Evolutionary conservation across 192 early-diverging fungal genomes (phyloP).

Genomic region (Paraglomus occultum): DNA sequence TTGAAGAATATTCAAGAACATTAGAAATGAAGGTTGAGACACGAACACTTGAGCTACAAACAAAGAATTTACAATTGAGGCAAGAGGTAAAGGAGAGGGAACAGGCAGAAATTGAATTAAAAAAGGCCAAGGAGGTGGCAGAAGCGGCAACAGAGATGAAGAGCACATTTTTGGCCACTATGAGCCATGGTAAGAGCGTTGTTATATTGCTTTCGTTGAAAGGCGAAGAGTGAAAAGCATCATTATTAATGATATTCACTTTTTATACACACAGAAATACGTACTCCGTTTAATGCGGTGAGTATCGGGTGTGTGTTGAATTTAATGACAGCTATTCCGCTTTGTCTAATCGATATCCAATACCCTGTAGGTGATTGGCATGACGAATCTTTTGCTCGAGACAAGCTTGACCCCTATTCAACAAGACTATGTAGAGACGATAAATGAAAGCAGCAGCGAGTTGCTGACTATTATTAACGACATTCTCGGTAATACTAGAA

Average conservation of each 20-base stretch:
- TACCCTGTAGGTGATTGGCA: conserved; percentile 52
- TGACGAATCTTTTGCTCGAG: conserved; percentile 66
- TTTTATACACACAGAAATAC: too few relatives aligned
- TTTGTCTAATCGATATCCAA: too few relatives aligned
- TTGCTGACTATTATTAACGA: conserved; percentile 50
- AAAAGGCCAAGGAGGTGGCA: conserved; percentile 48
- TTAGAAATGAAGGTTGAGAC: conserved; percentile 27
- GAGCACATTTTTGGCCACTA: conserved; percentile 70
- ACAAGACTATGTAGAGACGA: conserved; percentile 57
- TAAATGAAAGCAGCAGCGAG: conserved; percentile 43
- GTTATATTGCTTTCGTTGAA: too few relatives aligned
- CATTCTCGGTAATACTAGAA: conserved; percentile 28
- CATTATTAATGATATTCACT: too few relatives aligned
- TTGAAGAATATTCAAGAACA: conserved; percentile 27
- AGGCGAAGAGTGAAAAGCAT: too few relatives aligned
- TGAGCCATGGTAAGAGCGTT: conserved; percentile 56
- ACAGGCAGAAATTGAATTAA: conserved; percentile 37
- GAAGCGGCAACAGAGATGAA: conserved; percentile 49
- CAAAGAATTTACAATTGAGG: conserved; percentile 17
- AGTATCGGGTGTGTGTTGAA: too few relatives aligned
- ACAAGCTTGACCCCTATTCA: conserved; percentile 66
- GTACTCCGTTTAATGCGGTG: too few relatives aligned
- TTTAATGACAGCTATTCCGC: too few relatives aligned
- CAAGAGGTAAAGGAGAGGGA: conserved; percentile 19
- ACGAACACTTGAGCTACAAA: conserved; percentile 23